A percentile compares a stretch with the other conserved stretches of the same genome.
phyloP scores from a whole-genome alignment of 1,284 basidiomycete genomes.

The Fomitopsis betulina region DNA sequence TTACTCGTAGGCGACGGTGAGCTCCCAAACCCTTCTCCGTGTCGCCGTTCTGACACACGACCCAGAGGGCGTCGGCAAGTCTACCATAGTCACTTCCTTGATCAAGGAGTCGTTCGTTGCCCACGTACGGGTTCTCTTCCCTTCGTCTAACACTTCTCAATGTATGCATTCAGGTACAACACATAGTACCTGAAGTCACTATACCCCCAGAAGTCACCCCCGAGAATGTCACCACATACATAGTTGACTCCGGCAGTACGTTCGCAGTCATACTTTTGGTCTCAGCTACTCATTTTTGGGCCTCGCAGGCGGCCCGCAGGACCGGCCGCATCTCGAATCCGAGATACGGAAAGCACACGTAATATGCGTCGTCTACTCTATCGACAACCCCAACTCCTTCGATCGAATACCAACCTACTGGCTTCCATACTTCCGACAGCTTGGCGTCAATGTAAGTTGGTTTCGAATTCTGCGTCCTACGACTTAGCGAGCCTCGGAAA shows the following conservation, averaged over 20 bases:
- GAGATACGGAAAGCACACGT: constrained; percentile 97
- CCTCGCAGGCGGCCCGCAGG: constrained; percentile 63
- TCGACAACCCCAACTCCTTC: constrained; percentile 93
- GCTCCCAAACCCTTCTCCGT: constrained; percentile 22
- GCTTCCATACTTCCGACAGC: constrained; percentile 94
- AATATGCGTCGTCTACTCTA: constrained; percentile 96
- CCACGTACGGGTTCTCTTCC: constrained; percentile 52
- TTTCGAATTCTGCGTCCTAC: background rate
- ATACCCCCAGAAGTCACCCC: constrained; percentile 95
- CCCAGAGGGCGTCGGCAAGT: constrained; percentile 90
- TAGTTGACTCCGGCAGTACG: constrained; percentile 91
- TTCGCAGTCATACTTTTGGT: constrained; percentile 13
- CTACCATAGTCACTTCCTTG: constrained; percentile 90
- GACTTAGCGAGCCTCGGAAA: constrained; percentile 27
- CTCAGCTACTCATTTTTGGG: constrained; percentile 11
- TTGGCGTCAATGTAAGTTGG: constrained; percentile 83
- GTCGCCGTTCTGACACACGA: constrained; percentile 3
- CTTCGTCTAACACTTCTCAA: background rate
- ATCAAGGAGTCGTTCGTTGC: constrained; percentile 93
- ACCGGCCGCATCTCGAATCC: constrained; percentile 85
- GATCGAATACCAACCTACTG: constrained; percentile 98
- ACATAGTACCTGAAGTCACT: constrained; percentile 91
- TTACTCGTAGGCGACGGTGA: constrained; percentile 90
- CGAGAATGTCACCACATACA: constrained; percentile 93
- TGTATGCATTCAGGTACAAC: constrained; percentile 62